phyloP scores from a whole-genome alignment of 2,329 filamentous ascomycete genomes.

The Trichoderma semiorbis region DNA sequence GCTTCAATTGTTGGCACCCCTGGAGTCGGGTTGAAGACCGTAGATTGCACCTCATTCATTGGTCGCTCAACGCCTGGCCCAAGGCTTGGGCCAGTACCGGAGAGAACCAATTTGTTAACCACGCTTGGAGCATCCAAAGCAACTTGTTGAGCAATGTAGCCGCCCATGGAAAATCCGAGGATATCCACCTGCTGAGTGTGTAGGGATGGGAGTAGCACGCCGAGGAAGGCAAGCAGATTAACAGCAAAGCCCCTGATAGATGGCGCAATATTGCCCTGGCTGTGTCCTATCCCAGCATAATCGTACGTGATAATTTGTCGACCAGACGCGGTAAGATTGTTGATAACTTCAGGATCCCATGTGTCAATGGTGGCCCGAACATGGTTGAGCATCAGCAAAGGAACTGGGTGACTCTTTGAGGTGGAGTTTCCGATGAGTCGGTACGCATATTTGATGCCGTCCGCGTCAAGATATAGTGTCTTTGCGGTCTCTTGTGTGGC shows the following conservation, averaged over 20 bases:
- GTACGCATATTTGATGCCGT: constrained; percentile 32
- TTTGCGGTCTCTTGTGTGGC: constrained; percentile 29
- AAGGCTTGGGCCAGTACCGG: constrained; percentile 40
- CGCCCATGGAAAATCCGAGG: constrained; percentile 50
- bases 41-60: constrained; percentile 6
- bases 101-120: constrained; percentile 41
- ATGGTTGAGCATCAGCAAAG: constrained; percentile 24
- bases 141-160: constrained; percentile 43
- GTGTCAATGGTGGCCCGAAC: constrained; percentile 31
- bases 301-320: constrained; percentile 32
- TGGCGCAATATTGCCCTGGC: background rate
- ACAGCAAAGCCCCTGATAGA: background rate
- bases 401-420: constrained; percentile 29
- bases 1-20: background rate
- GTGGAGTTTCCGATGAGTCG: constrained; percentile 29
- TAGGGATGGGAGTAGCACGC: background rate
- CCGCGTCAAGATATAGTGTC: constrained; percentile 29
- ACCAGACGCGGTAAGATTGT: constrained; percentile 48
- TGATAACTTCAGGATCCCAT: constrained; percentile 41
- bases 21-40: background rate
- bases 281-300: constrained; percentile 21
- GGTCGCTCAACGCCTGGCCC: constrained; percentile 33
- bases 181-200: constrained; percentile 35
- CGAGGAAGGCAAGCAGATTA: background rate
- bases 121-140: constrained; percentile 38